These are phyloP conservation scores for Tephrocybe sp. DNA, from an alignment of 768 basidiomycete species.

Conservation along the genomic window DNA sequence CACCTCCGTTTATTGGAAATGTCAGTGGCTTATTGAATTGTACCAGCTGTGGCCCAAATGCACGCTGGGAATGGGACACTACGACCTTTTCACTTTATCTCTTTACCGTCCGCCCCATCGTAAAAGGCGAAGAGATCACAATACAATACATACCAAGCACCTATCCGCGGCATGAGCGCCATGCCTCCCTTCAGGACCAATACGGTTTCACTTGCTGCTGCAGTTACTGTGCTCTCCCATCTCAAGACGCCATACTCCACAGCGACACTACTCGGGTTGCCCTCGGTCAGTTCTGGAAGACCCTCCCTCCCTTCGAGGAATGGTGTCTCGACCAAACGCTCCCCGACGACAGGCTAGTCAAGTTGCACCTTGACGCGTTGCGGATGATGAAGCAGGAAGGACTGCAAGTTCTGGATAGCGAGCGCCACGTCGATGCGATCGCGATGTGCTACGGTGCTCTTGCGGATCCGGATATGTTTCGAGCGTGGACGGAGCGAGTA, in stretches of 20 bases:
- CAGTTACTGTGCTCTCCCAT: constrained; percentile 21
- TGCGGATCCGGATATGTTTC: constrained; percentile 34
- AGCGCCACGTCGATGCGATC: constrained; percentile 35
- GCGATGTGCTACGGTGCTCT: constrained; percentile 44
- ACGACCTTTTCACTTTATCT: constrained; percentile 31
- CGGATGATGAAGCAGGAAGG: constrained; percentile 32
- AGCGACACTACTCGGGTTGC: constrained; percentile 30
- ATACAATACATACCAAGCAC: constrained; percentile 31
- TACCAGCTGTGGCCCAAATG: constrained; percentile 40
- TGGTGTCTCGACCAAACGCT: constrained; percentile 32
- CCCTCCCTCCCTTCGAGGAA: constrained; percentile 28
- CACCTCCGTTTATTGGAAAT: background rate
- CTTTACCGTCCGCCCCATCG: constrained; percentile 33
- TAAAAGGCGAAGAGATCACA: constrained; percentile 36
- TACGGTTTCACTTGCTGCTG: constrained; percentile 37
- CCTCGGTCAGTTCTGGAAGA: constrained; percentile 26
- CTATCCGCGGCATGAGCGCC: constrained; percentile 21
- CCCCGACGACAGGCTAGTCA: constrained; percentile 28
- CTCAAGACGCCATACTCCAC: constrained; percentile 9
- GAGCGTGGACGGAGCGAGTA: constrained; percentile 30
- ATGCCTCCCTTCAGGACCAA: constrained; percentile 17
- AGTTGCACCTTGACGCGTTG: constrained; percentile 30
- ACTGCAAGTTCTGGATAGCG: constrained; percentile 27
- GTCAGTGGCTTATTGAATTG: background rate
- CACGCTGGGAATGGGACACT: constrained; percentile 36